Conservation (phyloP, 352 stramenopile genomes). For the Phytophthora crassamura region DNA sequence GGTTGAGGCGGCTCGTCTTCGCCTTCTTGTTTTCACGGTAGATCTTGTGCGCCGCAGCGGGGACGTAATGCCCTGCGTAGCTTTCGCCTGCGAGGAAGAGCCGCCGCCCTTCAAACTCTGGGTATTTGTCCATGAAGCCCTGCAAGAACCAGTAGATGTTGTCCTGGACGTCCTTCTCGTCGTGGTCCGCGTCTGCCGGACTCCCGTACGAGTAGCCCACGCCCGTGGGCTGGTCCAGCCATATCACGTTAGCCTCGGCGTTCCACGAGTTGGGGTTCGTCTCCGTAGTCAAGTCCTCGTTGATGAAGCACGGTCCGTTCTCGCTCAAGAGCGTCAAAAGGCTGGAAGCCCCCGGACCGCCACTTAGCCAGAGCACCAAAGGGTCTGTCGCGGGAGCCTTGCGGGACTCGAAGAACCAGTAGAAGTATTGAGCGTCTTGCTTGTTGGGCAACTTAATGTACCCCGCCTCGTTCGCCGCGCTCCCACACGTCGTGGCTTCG, state of each 20-base stretch:
- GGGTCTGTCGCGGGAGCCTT: slow-evolving; percentile 42
- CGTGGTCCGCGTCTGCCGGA: slow-evolving; percentile 39
- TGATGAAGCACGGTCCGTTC: slow-evolving; percentile 61
- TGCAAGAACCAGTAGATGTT: slow-evolving; percentile 63
- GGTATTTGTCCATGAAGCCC: slow-evolving; percentile 55
- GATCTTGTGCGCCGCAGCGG: slow-evolving; percentile 56
- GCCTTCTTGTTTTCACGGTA: slow-evolving; percentile 42
- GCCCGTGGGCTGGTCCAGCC: slow-evolving; percentile 62
- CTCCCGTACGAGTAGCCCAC: slow-evolving; percentile 70
- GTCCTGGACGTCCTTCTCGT: slow-evolving; percentile 49
- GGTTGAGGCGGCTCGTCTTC: slow-evolving; percentile 38
- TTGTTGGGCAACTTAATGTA: slow-evolving; percentile 56
- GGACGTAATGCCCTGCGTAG: slow-evolving; percentile 67
- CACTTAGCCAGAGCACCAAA: slow-evolving; percentile 66
- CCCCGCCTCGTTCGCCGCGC: slow-evolving; percentile 49
- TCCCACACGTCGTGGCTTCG: slow-evolving; percentile 20
- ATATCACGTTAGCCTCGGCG: slow-evolving; percentile 66
- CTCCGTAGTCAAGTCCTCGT: slow-evolving; percentile 45
- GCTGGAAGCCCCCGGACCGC: slow-evolving; percentile 54
- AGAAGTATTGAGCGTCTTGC: slow-evolving; percentile 63
- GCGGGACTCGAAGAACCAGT: slow-evolving; percentile 73
- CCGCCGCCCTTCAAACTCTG: slow-evolving; percentile 47
- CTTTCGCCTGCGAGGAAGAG: slow-evolving; percentile 67
- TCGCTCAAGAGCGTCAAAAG: slow-evolving; percentile 55
- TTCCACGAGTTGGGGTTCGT: slow-evolving; percentile 71